Base-by-base conservation (phyloP, 2,329 filamentous ascomycete genomes). In the Nannizziopsis barbatae region DNA sequence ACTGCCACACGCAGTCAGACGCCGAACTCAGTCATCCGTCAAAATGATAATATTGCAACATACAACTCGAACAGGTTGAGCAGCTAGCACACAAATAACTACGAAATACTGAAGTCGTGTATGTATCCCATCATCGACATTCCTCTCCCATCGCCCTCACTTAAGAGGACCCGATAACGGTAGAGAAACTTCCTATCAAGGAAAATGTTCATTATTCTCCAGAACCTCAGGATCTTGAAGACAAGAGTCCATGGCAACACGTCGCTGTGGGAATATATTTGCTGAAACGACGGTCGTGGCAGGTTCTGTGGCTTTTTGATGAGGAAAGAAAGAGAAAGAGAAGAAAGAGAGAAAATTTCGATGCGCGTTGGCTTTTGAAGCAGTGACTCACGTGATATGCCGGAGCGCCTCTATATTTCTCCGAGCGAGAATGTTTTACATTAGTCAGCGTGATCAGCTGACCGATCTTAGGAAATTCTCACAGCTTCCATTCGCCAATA, bases 71-170 rank as follows among this genome's bases (percentile, higher is more conserved):
- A 27, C 22, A 27, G 22, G 22, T 7, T 27, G 22, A 27, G 22
- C 22, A 7, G 7, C 22, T 27, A 27, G 7, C 22, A 27, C 22
- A 27, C 22, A 27, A 27, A 27, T 4, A 27, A 27, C 7, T 27
- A 27, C 22, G 22, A 27, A 27, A 7, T 7, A 27, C 7, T 27
- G 22, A 27, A 27, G 22, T 3, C 33, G 15, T n/a, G 37, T 33
- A 64, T 66, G 67, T 74, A 68, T 79, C 80, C 80, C 77, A 73
- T 81, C 75, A 76, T 81, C 78, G 80, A 81, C 80, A 83, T 81
- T 77, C 72, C 68, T 68, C 70, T 69, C 76, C 73, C 79, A 79
- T 81, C 77, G 79, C 78, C 77, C 75, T 80, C 79, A 81, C 62
- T 75, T 55, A 80, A 83, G 79, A 80, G 70, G 76, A 82, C 77